Percentiles rank a stretch among this genome's conserved stretches.
phyloP scores from a whole-genome alignment of 768 basidiomycete species.

The Exsudoporus frostii region DNA sequence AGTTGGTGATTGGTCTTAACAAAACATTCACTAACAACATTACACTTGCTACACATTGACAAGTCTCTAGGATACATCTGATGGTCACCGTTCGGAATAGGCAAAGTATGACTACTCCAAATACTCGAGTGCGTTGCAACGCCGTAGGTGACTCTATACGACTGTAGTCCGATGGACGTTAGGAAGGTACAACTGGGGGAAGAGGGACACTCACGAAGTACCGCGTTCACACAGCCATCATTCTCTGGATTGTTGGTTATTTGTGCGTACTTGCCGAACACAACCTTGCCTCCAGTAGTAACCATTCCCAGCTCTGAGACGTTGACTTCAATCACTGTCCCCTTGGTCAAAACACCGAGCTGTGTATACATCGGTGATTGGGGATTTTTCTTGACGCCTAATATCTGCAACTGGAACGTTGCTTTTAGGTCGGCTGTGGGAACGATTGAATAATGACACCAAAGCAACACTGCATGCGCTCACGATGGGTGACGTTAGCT shows the following conservation, averaged over 20 bases:
- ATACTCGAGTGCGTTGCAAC: neutral
- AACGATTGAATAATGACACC: neutral
- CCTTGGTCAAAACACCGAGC: constrained; percentile 96
- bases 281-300: constrained; percentile 93
- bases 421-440: constrained; percentile 88
- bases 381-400: constrained; percentile 99
- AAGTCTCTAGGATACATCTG: constrained; percentile 14
- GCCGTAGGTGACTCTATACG: constrained; percentile 16
- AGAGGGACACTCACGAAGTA: constrained; percentile 62
- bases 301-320: constrained; percentile 98
- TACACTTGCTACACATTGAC: constrained; percentile 8
- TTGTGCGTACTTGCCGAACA: constrained; percentile 91
- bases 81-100: neutral
- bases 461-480: constrained; percentile 21
- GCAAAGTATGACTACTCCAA: neutral
- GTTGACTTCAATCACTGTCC: constrained; percentile 97
- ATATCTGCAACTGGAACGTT: constrained; percentile 96
- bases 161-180: constrained; percentile 16
- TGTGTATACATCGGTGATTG: constrained; percentile 98
- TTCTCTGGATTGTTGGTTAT: constrained; percentile 95
- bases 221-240: constrained; percentile 94
- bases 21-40: constrained; percentile 25
- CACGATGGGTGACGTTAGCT: constrained; percentile 98
- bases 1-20: neutral
- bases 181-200: neutral